Evolutionary conservation across 768 basidiomycete species (phyloP).

Genomic region (Suillus clintonianus): DNA sequence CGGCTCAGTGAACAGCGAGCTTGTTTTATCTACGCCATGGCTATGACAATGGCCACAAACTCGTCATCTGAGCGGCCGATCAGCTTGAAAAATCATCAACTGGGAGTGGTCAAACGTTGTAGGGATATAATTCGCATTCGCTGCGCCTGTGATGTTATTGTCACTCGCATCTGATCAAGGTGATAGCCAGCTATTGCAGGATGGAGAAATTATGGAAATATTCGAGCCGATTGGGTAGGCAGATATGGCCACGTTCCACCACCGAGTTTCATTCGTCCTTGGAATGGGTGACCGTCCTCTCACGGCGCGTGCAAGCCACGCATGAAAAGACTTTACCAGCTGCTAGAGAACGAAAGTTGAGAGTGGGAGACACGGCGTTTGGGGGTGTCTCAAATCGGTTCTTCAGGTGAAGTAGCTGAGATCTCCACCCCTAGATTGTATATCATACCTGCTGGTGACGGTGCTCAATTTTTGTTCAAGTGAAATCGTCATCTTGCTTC

Average conservation of each 20-base stretch:
- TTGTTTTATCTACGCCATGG: slow-evolving; percentile 23
- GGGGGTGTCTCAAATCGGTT: not conserved
- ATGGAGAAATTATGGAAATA: not conserved
- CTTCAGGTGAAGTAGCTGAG: not conserved
- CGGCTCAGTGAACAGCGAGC: not conserved
- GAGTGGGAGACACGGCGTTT: not conserved
- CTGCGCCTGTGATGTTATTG: not conserved
- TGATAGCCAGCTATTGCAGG: not conserved
- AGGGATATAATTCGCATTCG: not conserved
- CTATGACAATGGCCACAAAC: slow-evolving; percentile 25
- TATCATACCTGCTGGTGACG: not conserved
- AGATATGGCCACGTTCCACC: not conserved
- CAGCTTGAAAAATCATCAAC: slow-evolving; percentile 26
- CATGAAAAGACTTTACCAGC: not conserved
- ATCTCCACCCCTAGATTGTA: not conserved
- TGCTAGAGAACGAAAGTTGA: not conserved
- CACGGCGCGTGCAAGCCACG: not conserved
- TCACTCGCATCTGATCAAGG: not conserved
- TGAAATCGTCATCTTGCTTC: not conserved
- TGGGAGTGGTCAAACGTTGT: slow-evolving; percentile 26
- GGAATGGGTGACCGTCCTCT: no score
- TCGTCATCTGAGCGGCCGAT: slow-evolving; percentile 19
- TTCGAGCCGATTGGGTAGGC: not conserved
- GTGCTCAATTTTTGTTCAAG: not conserved
- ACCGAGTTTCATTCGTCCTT: not conserved